Evolutionary conservation across 768 basidiomycete genomes (phyloP).

Genomic region (Leucocoprinus sp.): DNA sequence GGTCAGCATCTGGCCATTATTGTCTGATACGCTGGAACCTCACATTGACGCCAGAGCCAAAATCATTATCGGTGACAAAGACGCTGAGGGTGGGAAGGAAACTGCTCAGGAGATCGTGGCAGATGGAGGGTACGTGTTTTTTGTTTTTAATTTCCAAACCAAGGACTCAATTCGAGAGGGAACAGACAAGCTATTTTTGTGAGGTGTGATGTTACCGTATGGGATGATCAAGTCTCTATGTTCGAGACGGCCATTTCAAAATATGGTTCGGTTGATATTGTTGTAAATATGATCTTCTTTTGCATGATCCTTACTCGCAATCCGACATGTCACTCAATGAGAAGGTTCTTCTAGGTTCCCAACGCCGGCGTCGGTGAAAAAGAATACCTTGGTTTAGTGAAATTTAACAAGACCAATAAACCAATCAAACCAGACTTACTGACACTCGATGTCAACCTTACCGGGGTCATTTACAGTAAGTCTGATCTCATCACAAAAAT

Average conservation of each 20-base stretch:
- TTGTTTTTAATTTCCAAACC: not conserved
- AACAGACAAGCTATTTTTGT: slow-evolving; percentile 33
- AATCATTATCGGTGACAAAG: slow-evolving; percentile 45
- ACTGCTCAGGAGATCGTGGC: slow-evolving; percentile 32
- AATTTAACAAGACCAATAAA: slow-evolving; percentile 31
- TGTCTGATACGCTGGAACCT: not conserved
- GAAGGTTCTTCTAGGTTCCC: slow-evolving; percentile 26
- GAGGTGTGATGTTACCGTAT: slow-evolving; percentile 42
- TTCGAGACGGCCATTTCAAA: slow-evolving; percentile 40
- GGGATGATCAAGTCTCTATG: slow-evolving; percentile 44
- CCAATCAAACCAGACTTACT: slow-evolving; percentile 33
- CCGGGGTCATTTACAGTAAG: slow-evolving; percentile 40
- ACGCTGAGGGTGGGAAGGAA: slow-evolving; percentile 30
- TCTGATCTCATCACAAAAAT: not conserved
- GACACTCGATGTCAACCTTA: slow-evolving; percentile 45
- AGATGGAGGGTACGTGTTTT: slow-evolving; percentile 33
- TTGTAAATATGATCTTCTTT: slow-evolving; percentile 27
- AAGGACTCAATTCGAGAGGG: not conserved
- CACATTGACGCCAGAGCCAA: slow-evolving; percentile 36
- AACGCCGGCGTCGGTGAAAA: too few species aligned
- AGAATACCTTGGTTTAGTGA: too few species aligned
- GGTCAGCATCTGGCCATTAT: slow-evolving; percentile 25
- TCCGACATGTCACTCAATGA: not conserved
- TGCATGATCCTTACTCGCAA: not conserved
- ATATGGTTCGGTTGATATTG: slow-evolving; percentile 45